A percentile compares a stretch with the other conserved stretches of the same genome.
These are phyloP conservation scores for Backusella parvicylindrica DNA, from an alignment of 192 early-diverging fungal species.

Conservation along the genomic window DNA sequence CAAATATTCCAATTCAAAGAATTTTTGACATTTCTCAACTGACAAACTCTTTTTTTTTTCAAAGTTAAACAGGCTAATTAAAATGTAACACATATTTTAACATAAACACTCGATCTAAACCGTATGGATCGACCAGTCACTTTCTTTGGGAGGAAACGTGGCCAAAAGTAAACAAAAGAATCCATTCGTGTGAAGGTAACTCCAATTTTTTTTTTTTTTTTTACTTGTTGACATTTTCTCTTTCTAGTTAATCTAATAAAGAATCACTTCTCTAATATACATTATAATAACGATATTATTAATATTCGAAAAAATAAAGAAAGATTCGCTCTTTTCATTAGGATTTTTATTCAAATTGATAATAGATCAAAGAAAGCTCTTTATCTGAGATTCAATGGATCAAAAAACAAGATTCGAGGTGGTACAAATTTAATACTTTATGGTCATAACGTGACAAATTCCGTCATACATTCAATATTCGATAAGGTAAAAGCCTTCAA, in stretches of 20 bases:
- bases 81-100: background rate
- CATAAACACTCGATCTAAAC: background rate
- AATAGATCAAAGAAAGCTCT: background rate
- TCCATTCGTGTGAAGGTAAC: background rate
- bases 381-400: background rate
- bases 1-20: background rate
- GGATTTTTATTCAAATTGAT: background rate
- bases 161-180: background rate
- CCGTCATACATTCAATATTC: background rate
- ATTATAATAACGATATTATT: background rate
- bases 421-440: background rate
- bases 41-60: background rate
- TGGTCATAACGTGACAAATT: background rate
- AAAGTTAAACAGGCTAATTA: background rate
- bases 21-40: background rate
- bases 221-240: background rate
- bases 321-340: background rate
- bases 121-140: background rate
- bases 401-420: background rate
- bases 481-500: background rate
- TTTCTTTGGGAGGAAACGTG: background rate
- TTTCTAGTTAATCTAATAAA: background rate
- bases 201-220: background rate
- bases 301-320: background rate
- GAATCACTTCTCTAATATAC: background rate